Conservation (phyloP, 2,329 filamentous ascomycete genomes). For the Aureobasidium zeae region DNA sequence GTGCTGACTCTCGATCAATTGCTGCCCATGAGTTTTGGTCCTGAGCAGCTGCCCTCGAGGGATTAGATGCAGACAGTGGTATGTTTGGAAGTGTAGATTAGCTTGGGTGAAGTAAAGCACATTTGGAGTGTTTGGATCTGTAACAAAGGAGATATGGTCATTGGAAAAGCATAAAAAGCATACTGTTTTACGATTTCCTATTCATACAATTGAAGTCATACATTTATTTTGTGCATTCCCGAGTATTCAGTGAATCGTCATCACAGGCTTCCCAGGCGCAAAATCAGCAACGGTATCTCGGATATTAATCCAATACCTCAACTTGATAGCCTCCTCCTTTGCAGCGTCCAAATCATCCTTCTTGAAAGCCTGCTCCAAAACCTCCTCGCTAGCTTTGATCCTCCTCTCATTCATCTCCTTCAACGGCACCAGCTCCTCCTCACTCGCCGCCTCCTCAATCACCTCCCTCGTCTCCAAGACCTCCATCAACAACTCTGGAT, state of each 20-base stretch:
- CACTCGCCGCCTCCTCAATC: conserved; percentile 47
- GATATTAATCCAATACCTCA: conserved; percentile 89
- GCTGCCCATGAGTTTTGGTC: conserved; percentile 46
- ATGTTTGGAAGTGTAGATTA: background rate
- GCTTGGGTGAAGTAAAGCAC: background rate
- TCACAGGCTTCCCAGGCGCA: conserved; percentile 64
- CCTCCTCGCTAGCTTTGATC: conserved; percentile 53
- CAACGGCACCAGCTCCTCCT: conserved; percentile 55
- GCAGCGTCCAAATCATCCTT: conserved; percentile 57
- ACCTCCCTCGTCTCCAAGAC: conserved; percentile 65
- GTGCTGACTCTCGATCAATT: conserved; percentile 59
- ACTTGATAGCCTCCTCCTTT: conserved; percentile 59
- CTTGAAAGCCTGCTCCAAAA: conserved; percentile 56
- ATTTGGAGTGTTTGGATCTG: background rate
- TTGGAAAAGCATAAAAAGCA: too few relatives aligned
- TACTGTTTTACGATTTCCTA: too few relatives aligned
- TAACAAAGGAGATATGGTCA: too few relatives aligned
- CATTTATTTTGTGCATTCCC: background rate
- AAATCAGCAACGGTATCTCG: conserved; percentile 70
- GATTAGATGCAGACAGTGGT: too few relatives aligned
- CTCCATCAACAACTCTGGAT: conserved; percentile 62
- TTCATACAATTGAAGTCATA: too few relatives aligned
- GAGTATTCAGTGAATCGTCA: conserved; percentile 43
- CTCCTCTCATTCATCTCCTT: conserved; percentile 58
- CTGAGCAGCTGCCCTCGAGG: conserved; percentile 37